Evolutionary conservation across 2,329 filamentous ascomycete species (phyloP).

Genomic region (Pyrenophora tritici-repentis): DNA sequence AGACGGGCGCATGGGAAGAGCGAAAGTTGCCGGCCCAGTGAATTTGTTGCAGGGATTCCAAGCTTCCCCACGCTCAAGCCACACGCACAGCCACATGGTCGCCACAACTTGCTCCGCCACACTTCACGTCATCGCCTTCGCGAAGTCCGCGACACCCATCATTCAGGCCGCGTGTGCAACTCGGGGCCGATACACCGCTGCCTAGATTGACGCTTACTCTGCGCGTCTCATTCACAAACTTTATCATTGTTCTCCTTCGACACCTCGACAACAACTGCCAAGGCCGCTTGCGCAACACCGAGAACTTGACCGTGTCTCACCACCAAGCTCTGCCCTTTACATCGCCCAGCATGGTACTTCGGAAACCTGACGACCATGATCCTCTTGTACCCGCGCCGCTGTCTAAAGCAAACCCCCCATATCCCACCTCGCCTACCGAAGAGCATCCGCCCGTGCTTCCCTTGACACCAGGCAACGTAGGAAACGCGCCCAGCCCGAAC

Average conservation of each 20-base stretch:
- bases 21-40: slow-evolving; percentile 8
- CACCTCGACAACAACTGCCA: neutral
- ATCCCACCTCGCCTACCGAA: slow-evolving; percentile 50
- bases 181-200: slow-evolving; percentile 1
- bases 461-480: slow-evolving; percentile 20
- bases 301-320: neutral
- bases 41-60: slow-evolving; percentile 9
- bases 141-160: neutral
- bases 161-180: slow-evolving; percentile 12
- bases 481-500: slow-evolving; percentile 43
- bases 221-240: neutral
- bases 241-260: neutral
- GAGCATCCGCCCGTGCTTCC: slow-evolving; percentile 35
- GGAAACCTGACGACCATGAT: slow-evolving; percentile 47
- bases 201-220: neutral
- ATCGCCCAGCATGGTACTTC: slow-evolving; percentile 51
- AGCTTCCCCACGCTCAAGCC: neutral
- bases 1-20: neutral
- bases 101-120: neutral
- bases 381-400: slow-evolving; percentile 49
- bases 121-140: slow-evolving; percentile 18
- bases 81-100: neutral
- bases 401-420: slow-evolving; percentile 50
- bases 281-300: neutral
- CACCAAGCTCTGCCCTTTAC: neutral